A percentile compares a stretch with the other conserved stretches of the same genome.
phyloP scores from a whole-genome alignment of 768 basidiomycete species.

The Phylloporus arenicola region DNA sequence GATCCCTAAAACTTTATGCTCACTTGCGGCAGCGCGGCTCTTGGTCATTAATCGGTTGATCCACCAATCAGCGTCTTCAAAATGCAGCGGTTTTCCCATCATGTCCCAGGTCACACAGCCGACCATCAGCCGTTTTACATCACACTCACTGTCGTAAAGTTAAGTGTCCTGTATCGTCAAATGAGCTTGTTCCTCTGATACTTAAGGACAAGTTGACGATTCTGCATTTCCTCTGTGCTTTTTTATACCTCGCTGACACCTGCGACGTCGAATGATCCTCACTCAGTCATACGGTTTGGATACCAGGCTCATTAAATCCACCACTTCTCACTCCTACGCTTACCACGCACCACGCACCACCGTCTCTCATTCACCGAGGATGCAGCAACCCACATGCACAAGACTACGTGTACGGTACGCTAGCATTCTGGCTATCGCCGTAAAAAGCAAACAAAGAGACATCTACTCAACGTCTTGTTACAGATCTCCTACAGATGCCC shows the following conservation, averaged over 20 bases:
- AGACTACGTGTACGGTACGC: constrained; percentile 48
- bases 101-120: constrained; percentile 25
- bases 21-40: constrained; percentile 7
- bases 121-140: constrained; percentile 31
- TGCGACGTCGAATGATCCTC: constrained; percentile 25
- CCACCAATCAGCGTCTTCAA: constrained; percentile 19
- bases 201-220: constrained; percentile 26
- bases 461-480: background rate
- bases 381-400: constrained; percentile 68
- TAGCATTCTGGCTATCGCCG: background rate
- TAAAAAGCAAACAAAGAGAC: background rate
- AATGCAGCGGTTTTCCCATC: constrained; percentile 15
- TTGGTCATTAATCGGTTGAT: constrained; percentile 11
- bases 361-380: constrained; percentile 23
- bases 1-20: constrained; percentile 31
- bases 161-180: constrained; percentile 22
- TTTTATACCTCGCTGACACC: constrained; percentile 8
- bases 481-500: constrained; percentile 60
- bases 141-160: constrained; percentile 27
- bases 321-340: constrained; percentile 17
- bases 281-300: constrained; percentile 17
- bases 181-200: constrained; percentile 16
- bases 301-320: constrained; percentile 27
- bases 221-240: constrained; percentile 8
- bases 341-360: constrained; percentile 13